phyloP scores from a whole-genome alignment of 768 basidiomycete genomes.

The Collybia mongolica region DNA sequence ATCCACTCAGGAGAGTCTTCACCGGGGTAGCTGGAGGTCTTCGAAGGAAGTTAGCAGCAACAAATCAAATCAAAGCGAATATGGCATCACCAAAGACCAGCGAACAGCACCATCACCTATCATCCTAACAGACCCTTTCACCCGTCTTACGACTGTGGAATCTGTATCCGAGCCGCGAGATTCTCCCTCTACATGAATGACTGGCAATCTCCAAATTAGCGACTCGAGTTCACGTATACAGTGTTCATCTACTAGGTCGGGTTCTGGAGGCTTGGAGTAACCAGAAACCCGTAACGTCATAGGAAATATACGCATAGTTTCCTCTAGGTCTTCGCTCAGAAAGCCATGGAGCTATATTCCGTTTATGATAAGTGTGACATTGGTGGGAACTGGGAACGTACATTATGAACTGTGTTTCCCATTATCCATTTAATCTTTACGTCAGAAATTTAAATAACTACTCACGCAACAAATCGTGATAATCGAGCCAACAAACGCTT shows the following conservation, averaged over 20 bases:
- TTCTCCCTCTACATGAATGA: constrained; percentile 50
- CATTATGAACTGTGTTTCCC: no score
- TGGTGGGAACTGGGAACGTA: constrained; percentile 19
- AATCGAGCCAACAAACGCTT: constrained; percentile 60
- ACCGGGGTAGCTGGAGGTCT: constrained; percentile 31
- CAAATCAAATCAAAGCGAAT: background rate
- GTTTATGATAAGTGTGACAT: constrained; percentile 2
- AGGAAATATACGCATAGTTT: constrained; percentile 54
- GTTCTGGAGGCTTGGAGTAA: constrained; percentile 29
- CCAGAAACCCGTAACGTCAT: constrained; percentile 41
- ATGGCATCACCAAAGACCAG: constrained; percentile 47
- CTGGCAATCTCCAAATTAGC: constrained; percentile 38
- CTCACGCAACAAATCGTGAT: constrained; percentile 52
- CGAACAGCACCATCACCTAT: constrained; percentile 47
- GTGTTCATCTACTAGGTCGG: constrained; percentile 20
- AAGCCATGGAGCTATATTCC: constrained; percentile 16
- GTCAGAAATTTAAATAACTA: background rate
- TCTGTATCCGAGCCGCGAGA: constrained; percentile 36
- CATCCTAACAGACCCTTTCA: constrained; percentile 46
- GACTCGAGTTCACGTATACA: constrained; percentile 14
- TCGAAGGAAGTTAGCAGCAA: background rate
- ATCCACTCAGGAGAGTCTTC: constrained; percentile 43
- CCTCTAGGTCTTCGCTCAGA: constrained; percentile 26
- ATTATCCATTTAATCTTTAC: no score
- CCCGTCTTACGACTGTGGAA: constrained; percentile 26